phyloP scores from a whole-genome alignment of 208 protist species.

The Leishmania guyanensis region DNA sequence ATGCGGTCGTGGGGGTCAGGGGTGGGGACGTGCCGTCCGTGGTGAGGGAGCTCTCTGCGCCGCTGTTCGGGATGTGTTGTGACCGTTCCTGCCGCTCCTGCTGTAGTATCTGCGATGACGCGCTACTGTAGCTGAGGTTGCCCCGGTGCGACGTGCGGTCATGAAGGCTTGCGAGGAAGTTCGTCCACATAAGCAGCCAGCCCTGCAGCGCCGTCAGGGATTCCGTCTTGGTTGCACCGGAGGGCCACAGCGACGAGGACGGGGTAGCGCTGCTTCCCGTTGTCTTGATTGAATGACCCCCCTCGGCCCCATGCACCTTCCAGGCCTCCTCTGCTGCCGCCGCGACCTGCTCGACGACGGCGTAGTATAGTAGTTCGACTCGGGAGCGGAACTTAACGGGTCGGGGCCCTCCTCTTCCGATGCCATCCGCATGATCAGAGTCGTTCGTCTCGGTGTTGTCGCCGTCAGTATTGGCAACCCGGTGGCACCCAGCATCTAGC shows the following conservation, averaged over 20 bases:
- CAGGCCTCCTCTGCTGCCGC: slow-evolving; percentile 61
- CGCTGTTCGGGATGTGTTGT: slow-evolving; percentile 10
- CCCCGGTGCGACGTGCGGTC: slow-evolving; percentile 41
- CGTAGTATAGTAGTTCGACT: slow-evolving; percentile 77
- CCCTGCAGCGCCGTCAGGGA: slow-evolving; percentile 41
- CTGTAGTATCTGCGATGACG: slow-evolving; percentile 14
- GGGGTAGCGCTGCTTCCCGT: background rate
- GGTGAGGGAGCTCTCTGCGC: slow-evolving; percentile 22
- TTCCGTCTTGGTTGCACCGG: slow-evolving; percentile 24
- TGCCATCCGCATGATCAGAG: slow-evolving; percentile 25
- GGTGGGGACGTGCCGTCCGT: slow-evolving; percentile 27
- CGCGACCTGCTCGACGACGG: slow-evolving; percentile 59
- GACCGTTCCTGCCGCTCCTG: background rate
- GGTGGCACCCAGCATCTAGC: slow-evolving; percentile 33
- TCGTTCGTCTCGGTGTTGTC: background rate
- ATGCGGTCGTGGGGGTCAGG: slow-evolving; percentile 18
- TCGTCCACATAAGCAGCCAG: slow-evolving; percentile 59
- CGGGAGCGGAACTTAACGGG: slow-evolving; percentile 76
- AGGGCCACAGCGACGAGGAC: slow-evolving; percentile 8
- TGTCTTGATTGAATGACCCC: background rate
- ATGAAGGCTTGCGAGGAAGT: slow-evolving; percentile 50
- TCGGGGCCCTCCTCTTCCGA: slow-evolving; percentile 1
- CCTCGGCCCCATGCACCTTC: slow-evolving; percentile 22
- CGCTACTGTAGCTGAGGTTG: slow-evolving; percentile 31
- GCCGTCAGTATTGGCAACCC: background rate